Conservation (phyloP, 169 alveolate genomes). For the Plasmodium inui region DNA sequence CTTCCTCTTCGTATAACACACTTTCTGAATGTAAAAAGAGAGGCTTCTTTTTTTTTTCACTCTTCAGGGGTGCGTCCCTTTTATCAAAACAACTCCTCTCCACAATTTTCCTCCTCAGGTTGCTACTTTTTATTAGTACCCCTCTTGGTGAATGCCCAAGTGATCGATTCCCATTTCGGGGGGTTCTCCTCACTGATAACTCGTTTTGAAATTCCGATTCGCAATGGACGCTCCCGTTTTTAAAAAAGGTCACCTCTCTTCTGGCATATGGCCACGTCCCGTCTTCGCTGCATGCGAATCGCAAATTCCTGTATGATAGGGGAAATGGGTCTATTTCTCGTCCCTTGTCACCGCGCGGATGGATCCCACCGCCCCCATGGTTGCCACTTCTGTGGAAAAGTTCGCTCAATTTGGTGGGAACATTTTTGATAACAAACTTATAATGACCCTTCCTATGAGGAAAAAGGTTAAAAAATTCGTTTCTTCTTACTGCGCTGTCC, state of each 20-base stretch:
- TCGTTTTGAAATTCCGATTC: constrained; percentile 33
- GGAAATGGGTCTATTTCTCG: neutral
- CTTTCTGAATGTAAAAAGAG: neutral
- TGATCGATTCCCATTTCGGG: neutral
- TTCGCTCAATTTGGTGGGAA: constrained; percentile 18
- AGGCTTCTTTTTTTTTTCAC: neutral
- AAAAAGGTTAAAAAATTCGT: constrained; percentile 2
- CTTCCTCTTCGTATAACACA: neutral
- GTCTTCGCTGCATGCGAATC: constrained; percentile 8
- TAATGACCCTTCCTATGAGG: neutral
- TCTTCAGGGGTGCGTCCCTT: neutral
- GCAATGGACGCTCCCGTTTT: neutral
- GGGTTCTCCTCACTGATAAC: neutral
- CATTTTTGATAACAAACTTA: constrained; percentile 13
- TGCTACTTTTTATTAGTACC: neutral
- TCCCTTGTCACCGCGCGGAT: neutral
- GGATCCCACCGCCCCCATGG: too few species aligned
- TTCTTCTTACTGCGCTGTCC: neutral
- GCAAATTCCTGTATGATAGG: neutral
- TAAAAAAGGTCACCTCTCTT: neutral
- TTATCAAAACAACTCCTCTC: neutral
- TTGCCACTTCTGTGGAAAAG: neutral
- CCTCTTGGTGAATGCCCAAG: neutral
- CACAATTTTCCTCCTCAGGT: neutral
- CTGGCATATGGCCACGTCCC: constrained; percentile 20